These are phyloP conservation scores for Phytophthora pistaciae DNA, from an alignment of 352 stramenopile species.

Conservation along the genomic window DNA sequence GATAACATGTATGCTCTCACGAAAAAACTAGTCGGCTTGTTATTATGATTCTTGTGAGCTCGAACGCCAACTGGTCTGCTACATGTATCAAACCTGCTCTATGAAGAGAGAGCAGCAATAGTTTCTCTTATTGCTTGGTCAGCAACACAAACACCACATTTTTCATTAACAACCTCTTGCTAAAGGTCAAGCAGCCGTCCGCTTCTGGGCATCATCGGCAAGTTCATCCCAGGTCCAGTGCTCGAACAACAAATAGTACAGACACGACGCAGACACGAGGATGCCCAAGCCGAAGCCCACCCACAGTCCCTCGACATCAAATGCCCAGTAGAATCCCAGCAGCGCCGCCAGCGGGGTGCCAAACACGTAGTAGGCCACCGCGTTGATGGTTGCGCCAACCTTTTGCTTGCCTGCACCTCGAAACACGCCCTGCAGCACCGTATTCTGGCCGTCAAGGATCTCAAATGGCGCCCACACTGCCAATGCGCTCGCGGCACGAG, in stretches of 20 bases:
- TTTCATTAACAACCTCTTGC: neutral
- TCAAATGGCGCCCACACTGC: slow-evolving; percentile 49
- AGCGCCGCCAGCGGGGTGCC: slow-evolving; percentile 64
- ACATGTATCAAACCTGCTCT: too few species aligned
- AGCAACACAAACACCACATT: too few species aligned
- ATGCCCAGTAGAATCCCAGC: slow-evolving; percentile 51
- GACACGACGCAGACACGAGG: slow-evolving; percentile 24
- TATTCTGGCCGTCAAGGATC: slow-evolving; percentile 57
- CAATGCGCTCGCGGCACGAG: slow-evolving; percentile 41
- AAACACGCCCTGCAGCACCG: slow-evolving; percentile 69
- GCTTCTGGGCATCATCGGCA: slow-evolving; percentile 31
- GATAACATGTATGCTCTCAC: too few species aligned
- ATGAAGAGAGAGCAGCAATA: too few species aligned
- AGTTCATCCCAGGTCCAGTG: slow-evolving; percentile 40
- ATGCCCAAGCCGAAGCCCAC: slow-evolving; percentile 55
- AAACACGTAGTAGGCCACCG: slow-evolving; percentile 75
- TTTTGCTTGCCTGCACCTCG: slow-evolving; percentile 64
- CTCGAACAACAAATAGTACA: slow-evolving; percentile 40
- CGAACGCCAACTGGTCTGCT: too few species aligned
- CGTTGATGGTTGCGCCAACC: slow-evolving; percentile 56
- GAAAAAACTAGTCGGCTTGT: too few species aligned
- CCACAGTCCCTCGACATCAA: slow-evolving; percentile 64
- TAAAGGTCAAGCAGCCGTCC: neutral
- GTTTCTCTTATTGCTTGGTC: too few species aligned
- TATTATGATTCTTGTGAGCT: too few species aligned